Base-by-base conservation (phyloP, 257 asterid species). In the Asclepias syriaca region DNA sequence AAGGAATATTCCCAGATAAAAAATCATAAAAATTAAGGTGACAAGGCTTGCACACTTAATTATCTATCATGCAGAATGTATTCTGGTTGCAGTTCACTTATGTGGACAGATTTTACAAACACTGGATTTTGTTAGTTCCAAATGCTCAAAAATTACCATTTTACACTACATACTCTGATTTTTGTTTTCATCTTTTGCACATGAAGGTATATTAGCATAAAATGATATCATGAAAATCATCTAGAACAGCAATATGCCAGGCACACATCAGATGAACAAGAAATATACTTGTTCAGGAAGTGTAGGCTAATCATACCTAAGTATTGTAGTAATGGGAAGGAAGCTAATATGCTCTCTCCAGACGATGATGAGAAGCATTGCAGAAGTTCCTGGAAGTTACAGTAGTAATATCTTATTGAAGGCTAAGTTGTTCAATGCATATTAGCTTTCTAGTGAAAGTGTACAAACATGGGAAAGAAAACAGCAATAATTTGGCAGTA, bases 281-380 rank as follows among this genome's bases (percentile, higher is more conserved):
- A 51, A 58, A 57, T 60, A 54, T 56, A 27, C 11, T 12, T 18
- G 24, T 37, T 29, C 67, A 24, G 45, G 63, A 58, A 50, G 27
- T 69, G 59, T 16, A 46, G 4, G 5, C 6, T 16, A 27, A 58
- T 50, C 66, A 63, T 56, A 95, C 99, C 99, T 90, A 85, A 95
- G 93, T 64, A 92, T 79, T 80, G 86, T 85, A 37, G 89, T 75
- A 67, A 85, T 88, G 70, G 99, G 87, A 43, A 94, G 85, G 79
- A 92, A 71, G 82, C 77, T 77, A 79, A 92, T 79, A 67, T 86
- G 86, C 79, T 93, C 92, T 71, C 90, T 81, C 99, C 99, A 95
- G 75, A 95, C 95, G 87, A 92, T 81, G 84, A 88, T 85, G 74
- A 95, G 99, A 80, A 95, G 86, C 92, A 95, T 90, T 12, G 86